phyloP scores from a whole-genome alignment of 1,284 basidiomycete species.

The Macrocystidia cucumis region DNA sequence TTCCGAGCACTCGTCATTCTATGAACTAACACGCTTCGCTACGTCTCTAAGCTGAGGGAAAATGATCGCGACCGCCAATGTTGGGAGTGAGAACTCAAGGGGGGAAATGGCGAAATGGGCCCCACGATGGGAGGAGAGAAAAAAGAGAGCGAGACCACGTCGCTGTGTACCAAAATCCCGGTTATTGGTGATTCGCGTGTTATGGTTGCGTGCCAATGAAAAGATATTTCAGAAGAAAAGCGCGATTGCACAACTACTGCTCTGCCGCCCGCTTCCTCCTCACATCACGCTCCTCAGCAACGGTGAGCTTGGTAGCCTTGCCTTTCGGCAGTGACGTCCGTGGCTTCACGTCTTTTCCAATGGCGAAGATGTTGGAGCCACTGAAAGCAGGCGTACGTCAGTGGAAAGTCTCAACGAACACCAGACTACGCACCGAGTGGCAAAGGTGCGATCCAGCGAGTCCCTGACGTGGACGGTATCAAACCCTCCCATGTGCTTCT shows the following conservation, averaged over 20 bases:
- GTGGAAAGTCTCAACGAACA: not conserved
- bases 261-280: conserved; percentile 67
- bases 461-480: conserved; percentile 98
- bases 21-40: conserved; percentile 91
- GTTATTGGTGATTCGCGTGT: conserved; percentile 75
- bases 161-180: conserved; percentile 50
- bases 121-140: conserved; percentile 73
- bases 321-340: conserved; percentile 98
- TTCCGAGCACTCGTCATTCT: conserved; percentile 93
- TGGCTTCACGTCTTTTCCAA: conserved; percentile 92
- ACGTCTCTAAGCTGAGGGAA: conserved; percentile 72
- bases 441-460: conserved; percentile 90
- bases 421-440: conserved; percentile 69
- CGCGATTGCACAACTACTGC: conserved; percentile 44
- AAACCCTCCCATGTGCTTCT: conserved; percentile 97
- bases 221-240: conserved; percentile 27
- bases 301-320: conserved; percentile 94
- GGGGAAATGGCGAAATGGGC: conserved; percentile 87
- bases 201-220: too few relatives aligned
- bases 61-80: conserved; percentile 96
- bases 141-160: conserved; percentile 42
- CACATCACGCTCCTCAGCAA: conserved; percentile 79
- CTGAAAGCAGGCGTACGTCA: conserved; percentile 30
- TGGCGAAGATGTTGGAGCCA: conserved; percentile 96
- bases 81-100: conserved; percentile 72